Evolutionary conservation across 371 early-diverging fungal genomes (phyloP).

Genomic region (Mortierella sp.): DNA sequence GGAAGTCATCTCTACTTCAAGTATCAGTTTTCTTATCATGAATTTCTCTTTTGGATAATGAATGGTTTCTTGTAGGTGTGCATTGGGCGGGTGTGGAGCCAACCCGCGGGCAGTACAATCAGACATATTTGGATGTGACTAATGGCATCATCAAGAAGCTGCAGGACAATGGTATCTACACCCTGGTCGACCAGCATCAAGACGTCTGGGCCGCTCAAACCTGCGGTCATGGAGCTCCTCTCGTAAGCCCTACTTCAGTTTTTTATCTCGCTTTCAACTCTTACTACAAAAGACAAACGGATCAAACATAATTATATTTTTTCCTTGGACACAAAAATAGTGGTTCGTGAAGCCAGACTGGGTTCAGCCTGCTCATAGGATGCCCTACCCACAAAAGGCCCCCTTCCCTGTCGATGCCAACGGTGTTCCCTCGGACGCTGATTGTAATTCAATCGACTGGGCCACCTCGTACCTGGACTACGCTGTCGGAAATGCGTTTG

Average conservation of each 20-base stretch:
- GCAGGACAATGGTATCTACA: constrained; percentile 61
- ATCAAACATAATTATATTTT: too few relatives aligned
- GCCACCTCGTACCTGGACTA: constrained; percentile 59
- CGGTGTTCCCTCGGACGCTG: constrained; percentile 59
- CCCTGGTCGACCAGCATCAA: constrained; percentile 62
- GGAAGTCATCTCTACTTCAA: too few relatives aligned
- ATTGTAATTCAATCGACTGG: constrained; percentile 64
- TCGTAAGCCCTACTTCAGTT: constrained; percentile 32
- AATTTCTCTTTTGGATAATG: not conserved
- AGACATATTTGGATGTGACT: constrained; percentile 64
- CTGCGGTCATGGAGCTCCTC: constrained; percentile 69
- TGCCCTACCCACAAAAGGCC: constrained; percentile 60
- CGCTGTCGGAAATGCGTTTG: constrained; percentile 65
- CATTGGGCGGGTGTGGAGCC: constrained; percentile 76
- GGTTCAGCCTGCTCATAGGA: constrained; percentile 43
- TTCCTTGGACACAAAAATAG: constrained; percentile 18
- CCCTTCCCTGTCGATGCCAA: constrained; percentile 60
- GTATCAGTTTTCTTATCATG: too few relatives aligned
- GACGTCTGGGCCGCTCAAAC: constrained; percentile 62
- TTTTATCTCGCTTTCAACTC: not conserved
- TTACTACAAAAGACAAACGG: not conserved
- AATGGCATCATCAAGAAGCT: constrained; percentile 60
- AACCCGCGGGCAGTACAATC: constrained; percentile 65
- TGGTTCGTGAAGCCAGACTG: constrained; percentile 64
- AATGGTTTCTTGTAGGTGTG: constrained; percentile 23